Percentiles rank a stretch among this genome's conserved stretches.
These are phyloP conservation scores for Casuarina glauca DNA, from an alignment of 306 rosid genomes.

Conservation along the genomic window DNA sequence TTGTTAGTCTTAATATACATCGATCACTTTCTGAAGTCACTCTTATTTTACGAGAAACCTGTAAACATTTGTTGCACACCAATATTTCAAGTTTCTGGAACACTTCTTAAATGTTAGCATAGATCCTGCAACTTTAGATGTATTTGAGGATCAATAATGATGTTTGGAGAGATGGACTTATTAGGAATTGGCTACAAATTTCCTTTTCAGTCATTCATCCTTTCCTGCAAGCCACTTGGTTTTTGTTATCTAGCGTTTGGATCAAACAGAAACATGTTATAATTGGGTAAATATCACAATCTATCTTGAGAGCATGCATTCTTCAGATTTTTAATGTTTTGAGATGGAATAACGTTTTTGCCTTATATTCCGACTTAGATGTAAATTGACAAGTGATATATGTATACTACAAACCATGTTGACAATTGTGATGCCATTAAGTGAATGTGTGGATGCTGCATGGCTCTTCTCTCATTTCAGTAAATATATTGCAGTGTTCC, in stretches of 20 bases:
- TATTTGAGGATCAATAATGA: not conserved
- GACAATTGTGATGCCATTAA: not conserved
- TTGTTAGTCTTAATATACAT: not conserved
- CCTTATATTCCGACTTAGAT: not conserved
- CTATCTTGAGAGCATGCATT: not conserved
- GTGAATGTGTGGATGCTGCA: not conserved
- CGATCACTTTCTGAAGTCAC: not conserved
- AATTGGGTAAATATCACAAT: not conserved
- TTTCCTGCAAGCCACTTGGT: not conserved
- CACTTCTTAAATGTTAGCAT: constrained; percentile 1
- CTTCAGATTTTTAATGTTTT: not conserved
- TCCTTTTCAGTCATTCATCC: not conserved
- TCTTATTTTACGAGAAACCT: not conserved
- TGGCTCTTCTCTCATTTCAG: constrained; percentile 23
- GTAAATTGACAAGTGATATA: not conserved
- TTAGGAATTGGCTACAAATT: not conserved
- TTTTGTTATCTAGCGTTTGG: not conserved
- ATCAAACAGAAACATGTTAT: not conserved
- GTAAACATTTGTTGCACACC: not conserved
- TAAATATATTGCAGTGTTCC: constrained; percentile 56
- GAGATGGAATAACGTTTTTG: not conserved
- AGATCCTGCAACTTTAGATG: not conserved
- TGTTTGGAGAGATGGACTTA: not conserved
- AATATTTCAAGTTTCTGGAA: not conserved
- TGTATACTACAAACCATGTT: not conserved